A percentile compares a stretch with the other conserved stretches of the same genome.
These are phyloP conservation scores for Lophiostoma macrostomum DNA, from an alignment of 495 filamentous ascomycete species.

Conservation along the genomic window DNA sequence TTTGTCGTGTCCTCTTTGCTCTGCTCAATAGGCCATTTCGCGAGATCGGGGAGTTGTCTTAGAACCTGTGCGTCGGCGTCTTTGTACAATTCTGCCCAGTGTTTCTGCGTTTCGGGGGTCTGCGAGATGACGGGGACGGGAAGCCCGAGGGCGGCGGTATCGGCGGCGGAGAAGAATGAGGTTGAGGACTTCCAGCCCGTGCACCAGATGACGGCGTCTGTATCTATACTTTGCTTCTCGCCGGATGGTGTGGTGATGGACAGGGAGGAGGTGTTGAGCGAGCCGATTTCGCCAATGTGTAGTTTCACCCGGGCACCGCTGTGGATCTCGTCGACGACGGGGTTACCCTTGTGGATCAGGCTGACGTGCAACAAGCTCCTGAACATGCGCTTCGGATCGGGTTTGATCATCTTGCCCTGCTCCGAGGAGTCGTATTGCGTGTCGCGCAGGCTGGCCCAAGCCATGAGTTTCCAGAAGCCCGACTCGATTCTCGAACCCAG, in stretches of 20 bases:
- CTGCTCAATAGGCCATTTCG: neutral
- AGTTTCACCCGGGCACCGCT: slow-evolving; percentile 1
- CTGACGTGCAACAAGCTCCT: slow-evolving; percentile 1
- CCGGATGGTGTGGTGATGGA: neutral
- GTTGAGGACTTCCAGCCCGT: slow-evolving; percentile 14
- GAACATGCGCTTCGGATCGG: neutral
- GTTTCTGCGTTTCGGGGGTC: neutral
- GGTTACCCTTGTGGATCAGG: slow-evolving; percentile 14
- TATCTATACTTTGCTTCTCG: neutral
- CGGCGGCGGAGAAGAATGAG: slow-evolving; percentile 3
- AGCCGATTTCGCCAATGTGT: neutral
- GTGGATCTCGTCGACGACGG: slow-evolving; percentile 15
- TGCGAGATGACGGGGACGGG: neutral
- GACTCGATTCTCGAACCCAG: neutral
- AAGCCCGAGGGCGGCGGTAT: slow-evolving; percentile 8
- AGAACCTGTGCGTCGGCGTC: slow-evolving; percentile 4
- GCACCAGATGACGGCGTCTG: slow-evolving; percentile 13
- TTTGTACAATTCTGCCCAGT: neutral
- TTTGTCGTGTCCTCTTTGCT: slow-evolving; percentile 3
- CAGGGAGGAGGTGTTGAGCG: neutral
- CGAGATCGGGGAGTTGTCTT: neutral
- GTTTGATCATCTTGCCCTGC: slow-evolving; percentile 11
- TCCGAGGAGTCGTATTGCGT: slow-evolving; percentile 8
- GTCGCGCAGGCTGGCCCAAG: neutral
- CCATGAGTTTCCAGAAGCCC: slow-evolving; percentile 2